A percentile compares a stretch with the other conserved stretches of the same genome.
phyloP scores from a whole-genome alignment of 1,284 basidiomycete genomes.

The Microbotryum violaceum region DNA sequence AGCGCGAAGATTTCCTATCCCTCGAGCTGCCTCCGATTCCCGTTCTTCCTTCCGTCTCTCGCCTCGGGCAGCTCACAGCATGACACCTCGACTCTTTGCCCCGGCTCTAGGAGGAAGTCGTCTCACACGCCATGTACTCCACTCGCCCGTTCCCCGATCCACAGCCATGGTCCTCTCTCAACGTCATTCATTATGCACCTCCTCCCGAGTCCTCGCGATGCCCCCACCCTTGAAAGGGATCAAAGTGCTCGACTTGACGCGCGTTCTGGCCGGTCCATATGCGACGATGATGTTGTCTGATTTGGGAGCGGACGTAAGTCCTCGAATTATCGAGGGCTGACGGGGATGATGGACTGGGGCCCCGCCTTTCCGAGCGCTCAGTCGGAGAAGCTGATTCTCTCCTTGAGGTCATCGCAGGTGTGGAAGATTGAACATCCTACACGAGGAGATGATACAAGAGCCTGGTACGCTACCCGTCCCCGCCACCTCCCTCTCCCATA shows the following conservation, averaged over 20 bases:
- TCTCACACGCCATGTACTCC: too few relatives aligned
- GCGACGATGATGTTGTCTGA: conserved; percentile 83
- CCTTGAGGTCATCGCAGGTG: conserved; percentile 51
- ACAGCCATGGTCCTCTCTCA: too few relatives aligned
- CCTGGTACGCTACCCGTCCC: conserved; percentile 40
- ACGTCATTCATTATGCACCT: neutral
- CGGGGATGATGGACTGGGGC: neutral
- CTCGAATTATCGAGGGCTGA: too few relatives aligned
- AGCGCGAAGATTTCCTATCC: too few relatives aligned
- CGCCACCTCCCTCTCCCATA: conserved; percentile 1
- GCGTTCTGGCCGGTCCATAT: conserved; percentile 81
- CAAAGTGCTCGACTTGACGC: conserved; percentile 74
- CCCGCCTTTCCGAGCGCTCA: neutral
- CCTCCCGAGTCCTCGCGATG: conserved; percentile 10
- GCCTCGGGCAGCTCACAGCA: too few relatives aligned
- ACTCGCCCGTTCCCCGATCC: too few relatives aligned
- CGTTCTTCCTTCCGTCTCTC: too few relatives aligned
- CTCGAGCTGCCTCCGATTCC: too few relatives aligned
- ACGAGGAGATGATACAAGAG: conserved; percentile 80
- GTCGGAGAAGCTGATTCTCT: neutral
- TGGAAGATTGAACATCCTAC: conserved; percentile 57
- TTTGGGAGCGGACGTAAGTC: conserved; percentile 46
- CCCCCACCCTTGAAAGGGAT: conserved; percentile 67
- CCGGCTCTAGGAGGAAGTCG: too few relatives aligned
- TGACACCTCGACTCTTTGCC: too few relatives aligned